Base-by-base conservation (phyloP, 78 protist genomes). In the Cavenderia fasciculata region DNA sequence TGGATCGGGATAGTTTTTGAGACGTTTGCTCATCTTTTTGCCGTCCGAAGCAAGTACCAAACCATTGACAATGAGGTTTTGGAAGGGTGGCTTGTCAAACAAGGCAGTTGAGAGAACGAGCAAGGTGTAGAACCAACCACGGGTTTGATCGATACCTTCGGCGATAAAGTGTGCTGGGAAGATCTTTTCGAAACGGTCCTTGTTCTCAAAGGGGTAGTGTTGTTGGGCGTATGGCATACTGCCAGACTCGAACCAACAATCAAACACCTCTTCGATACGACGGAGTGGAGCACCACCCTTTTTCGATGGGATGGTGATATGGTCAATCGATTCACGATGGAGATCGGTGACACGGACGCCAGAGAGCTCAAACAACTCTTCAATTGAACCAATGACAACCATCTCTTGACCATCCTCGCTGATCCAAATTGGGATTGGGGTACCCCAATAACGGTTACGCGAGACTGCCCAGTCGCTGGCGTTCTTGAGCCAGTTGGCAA, bases 241-340 rank as follows among this genome's bases (percentile, higher is more conserved):
- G 59, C 99, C 99, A 16, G 96, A 74, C 96, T 99, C 99, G 92
- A 99, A 99, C 99, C 99, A 99, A 96, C 99, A 99, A 96, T 99
- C 99, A 76, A 99, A 99, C 21, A 99, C 99, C 57, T 98, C 98
- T 46, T 57, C 86, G 54, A 98, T 90, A 44, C 99, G 95, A 33
- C 77, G 63, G 29, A 97, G 71, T 5, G 0, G 29, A 38, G 96
- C 98, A 63, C 73, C 72, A 82, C 98, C 99, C 23, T 79, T 4
- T 75, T 69, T 34, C n/a, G 97, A 91, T 46, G 99, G 99, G 88
- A 98, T 96, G 74, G 96, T 94, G 84, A 98, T 57, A 56, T 95
- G 74, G 91, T 99, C 99, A 70, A 98, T 66, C 23, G 49, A 54
- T 73, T 96, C 96, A 40, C 98, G 66, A 77, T 94, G 97, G 44